These are phyloP conservation scores for Glonium stellatum DNA, from an alignment of 495 filamentous ascomycete genomes.

Conservation along the genomic window DNA sequence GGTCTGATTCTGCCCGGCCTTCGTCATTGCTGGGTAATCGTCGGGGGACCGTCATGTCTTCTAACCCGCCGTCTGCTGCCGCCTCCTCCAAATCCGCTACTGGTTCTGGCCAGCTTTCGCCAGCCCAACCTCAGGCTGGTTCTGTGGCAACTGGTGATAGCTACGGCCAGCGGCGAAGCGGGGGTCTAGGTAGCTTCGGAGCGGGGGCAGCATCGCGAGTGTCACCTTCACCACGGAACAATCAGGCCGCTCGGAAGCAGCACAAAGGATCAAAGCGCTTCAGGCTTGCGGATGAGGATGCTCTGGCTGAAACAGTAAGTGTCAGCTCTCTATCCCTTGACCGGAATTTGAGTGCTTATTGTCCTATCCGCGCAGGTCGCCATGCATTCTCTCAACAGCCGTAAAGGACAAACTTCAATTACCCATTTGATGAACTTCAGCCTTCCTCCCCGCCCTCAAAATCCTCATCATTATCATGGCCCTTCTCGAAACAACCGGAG, in stretches of 20 bases:
- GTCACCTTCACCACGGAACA: constrained; percentile 55
- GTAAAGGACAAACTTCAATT: constrained; percentile 91
- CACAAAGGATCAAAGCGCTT: constrained; percentile 57
- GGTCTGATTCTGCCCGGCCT: neutral
- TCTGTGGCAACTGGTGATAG: constrained; percentile 30
- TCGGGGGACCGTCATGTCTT: constrained; percentile 23
- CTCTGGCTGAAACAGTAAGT: constrained; percentile 71
- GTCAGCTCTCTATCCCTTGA: constrained; percentile 1
- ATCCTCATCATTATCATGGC: constrained; percentile 48
- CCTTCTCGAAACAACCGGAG: constrained; percentile 49
- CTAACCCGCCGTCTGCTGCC: constrained; percentile 25
- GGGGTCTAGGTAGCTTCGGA: constrained; percentile 58
- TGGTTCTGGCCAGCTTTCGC: constrained; percentile 34
- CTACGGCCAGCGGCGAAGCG: constrained; percentile 50
- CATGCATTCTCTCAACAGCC: constrained; percentile 75
- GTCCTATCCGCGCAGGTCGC: constrained; percentile 47
- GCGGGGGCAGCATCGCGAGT: constrained; percentile 40
- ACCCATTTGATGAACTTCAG: constrained; percentile 93
- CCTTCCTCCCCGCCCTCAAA: constrained; percentile 67
- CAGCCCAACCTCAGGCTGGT: constrained; percentile 31
- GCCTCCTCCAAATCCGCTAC: constrained; percentile 30
- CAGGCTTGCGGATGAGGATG: constrained; percentile 64
- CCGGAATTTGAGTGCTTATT: neutral
- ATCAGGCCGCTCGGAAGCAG: constrained; percentile 65
- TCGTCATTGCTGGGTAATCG: constrained; percentile 14